Conservation (phyloP, 2,329 filamentous ascomycete genomes). For the Magnaporthales sp. region DNA sequence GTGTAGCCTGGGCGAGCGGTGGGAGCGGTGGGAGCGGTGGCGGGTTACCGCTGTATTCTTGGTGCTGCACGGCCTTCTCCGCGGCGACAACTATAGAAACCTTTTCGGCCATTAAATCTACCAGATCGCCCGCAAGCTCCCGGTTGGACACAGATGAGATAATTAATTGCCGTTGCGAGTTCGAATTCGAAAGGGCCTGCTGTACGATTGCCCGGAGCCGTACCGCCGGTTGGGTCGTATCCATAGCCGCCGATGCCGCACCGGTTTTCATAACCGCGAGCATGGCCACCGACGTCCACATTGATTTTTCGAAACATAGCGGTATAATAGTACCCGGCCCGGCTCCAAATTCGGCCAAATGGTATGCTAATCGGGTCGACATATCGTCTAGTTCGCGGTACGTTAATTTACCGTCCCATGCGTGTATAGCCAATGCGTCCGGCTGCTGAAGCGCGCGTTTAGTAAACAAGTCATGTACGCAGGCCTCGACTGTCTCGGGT, state of each 20-base stretch:
- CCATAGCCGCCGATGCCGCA: conserved; percentile 14
- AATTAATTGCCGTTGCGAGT: not conserved
- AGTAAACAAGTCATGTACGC: not conserved
- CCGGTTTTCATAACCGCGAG: conserved; percentile 18
- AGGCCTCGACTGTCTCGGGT: conserved; percentile 6
- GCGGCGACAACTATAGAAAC: not conserved
- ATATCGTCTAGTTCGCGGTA: conserved; percentile 18
- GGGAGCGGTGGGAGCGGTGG: too few species aligned
- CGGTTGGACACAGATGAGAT: not conserved
- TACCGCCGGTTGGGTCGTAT: conserved; percentile 9
- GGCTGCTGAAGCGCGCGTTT: not conserved
- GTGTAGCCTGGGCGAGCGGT: not conserved
- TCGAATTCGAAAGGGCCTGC: not conserved
- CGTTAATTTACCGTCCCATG: conserved; percentile 21
- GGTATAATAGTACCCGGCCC: conserved; percentile 11
- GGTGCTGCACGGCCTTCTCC: not conserved
- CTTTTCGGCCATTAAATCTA: too few species aligned
- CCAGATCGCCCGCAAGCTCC: too few species aligned
- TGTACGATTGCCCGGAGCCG: conserved; percentile 8
- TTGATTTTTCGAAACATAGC: conserved; percentile 15
- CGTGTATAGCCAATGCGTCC: conserved; percentile 18
- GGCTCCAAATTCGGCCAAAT: conserved; percentile 8
- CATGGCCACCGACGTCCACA: conserved; percentile 11
- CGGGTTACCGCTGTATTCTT: too few species aligned
- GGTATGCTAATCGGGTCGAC: conserved; percentile 25